A percentile compares a stretch with the other conserved stretches of the same genome.
These are phyloP conservation scores for Picochlorum sp. DNA, from an alignment of 139 green algal genomes.

Conservation along the genomic window DNA sequence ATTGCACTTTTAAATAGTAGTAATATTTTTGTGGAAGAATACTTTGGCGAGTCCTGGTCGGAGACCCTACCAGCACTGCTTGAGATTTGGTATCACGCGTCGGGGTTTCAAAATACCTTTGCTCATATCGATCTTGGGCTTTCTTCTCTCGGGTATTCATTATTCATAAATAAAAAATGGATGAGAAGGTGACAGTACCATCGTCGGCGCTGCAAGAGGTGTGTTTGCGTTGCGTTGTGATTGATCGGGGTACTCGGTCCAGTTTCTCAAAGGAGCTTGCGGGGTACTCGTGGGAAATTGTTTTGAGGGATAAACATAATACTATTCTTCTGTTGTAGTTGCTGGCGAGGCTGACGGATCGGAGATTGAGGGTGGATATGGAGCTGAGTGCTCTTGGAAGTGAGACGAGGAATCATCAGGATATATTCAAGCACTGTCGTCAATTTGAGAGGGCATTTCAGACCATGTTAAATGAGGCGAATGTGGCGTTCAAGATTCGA, in stretches of 20 bases:
- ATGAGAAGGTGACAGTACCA: slow-evolving; percentile 7
- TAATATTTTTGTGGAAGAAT: too few relatives aligned
- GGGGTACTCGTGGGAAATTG: too few relatives aligned
- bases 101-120: too few relatives aligned
- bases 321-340: slow-evolving; percentile 32
- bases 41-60: too few relatives aligned
- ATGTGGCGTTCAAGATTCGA: slow-evolving; percentile 60
- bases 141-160: too few relatives aligned
- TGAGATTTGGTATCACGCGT: too few relatives aligned
- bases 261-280: not conserved
- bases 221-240: not conserved
- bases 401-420: slow-evolving; percentile 49
- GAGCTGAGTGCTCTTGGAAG: slow-evolving; percentile 65
- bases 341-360: slow-evolving; percentile 49
- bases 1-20: too few relatives aligned
- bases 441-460: slow-evolving; percentile 80
- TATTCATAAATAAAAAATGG: slow-evolving; percentile 4
- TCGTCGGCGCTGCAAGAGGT: slow-evolving; percentile 9
- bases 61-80: too few relatives aligned
- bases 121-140: too few relatives aligned
- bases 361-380: slow-evolving; percentile 56
- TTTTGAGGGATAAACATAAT: too few relatives aligned
- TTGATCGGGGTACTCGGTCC: not conserved
- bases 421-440: slow-evolving; percentile 80
- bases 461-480: slow-evolving; percentile 64